Evolutionary conservation across 805 yeast species (phyloP).

Genomic region (Candida glaebosa): DNA sequence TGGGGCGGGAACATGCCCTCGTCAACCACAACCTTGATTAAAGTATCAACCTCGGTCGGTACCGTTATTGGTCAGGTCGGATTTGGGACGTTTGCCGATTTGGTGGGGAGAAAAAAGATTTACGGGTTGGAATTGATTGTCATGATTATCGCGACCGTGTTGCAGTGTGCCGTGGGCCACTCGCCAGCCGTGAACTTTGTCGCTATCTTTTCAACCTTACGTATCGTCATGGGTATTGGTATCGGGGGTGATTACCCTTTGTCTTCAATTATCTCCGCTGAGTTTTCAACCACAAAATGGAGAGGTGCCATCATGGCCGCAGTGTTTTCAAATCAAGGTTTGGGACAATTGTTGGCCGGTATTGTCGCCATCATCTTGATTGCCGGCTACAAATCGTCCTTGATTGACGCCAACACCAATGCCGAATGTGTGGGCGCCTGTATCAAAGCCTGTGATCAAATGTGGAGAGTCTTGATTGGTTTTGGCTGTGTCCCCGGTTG

Average conservation of each 20-base stretch:
- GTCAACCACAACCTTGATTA: constrained; percentile 71
- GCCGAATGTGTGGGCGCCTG: constrained; percentile 64
- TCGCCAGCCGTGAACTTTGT: constrained; percentile 71
- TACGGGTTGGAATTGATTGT: constrained; percentile 85
- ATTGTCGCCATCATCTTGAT: constrained; percentile 73
- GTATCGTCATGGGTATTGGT: constrained; percentile 93
- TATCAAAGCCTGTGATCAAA: constrained; percentile 78
- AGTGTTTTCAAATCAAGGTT: constrained; percentile 94
- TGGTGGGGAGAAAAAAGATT: constrained; percentile 79
- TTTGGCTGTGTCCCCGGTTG: constrained; percentile 88
- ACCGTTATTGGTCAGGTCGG: constrained; percentile 88
- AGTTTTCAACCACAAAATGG: constrained; percentile 92
- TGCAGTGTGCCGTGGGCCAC: constrained; percentile 71
- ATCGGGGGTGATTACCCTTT: constrained; percentile 97
- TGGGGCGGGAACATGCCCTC: constrained; percentile 65
- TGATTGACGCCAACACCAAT: constrained; percentile 49
- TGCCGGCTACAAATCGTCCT: constrained; percentile 67
- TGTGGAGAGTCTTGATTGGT: constrained; percentile 92
- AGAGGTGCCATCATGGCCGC: constrained; percentile 98
- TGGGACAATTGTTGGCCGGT: constrained; percentile 91
- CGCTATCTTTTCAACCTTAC: constrained; percentile 71
- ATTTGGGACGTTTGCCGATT: constrained; percentile 81
- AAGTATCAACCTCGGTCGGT: constrained; percentile 90
- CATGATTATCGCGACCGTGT: constrained; percentile 74
- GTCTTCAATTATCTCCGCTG: constrained; percentile 89